These are phyloP conservation scores for Zygoascus biomembranicola DNA, from an alignment of 805 yeast genomes.

Conservation along the genomic window DNA sequence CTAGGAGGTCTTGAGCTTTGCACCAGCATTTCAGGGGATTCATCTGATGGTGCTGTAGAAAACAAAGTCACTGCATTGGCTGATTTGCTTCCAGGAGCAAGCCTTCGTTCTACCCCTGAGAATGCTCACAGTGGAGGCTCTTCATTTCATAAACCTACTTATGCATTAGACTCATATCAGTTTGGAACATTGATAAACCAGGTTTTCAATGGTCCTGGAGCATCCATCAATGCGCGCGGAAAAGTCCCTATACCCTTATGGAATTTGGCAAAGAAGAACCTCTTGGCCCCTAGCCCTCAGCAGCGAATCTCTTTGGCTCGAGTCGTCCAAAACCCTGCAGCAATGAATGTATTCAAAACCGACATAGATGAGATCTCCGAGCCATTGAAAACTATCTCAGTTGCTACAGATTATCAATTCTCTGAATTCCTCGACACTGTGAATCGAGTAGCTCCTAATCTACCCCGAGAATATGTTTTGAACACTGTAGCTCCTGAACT, in stretches of 20 bases:
- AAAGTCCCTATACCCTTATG: constrained; percentile 11
- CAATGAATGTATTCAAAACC: constrained; percentile 27
- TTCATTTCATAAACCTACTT: constrained; percentile 23
- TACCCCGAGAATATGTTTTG: constrained; percentile 48
- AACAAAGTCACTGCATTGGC: constrained; percentile 29
- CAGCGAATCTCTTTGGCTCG: constrained; percentile 10
- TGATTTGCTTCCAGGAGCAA: constrained; percentile 27
- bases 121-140: constrained; percentile 38
- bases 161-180: constrained; percentile 50
- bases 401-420: constrained; percentile 48
- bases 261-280: constrained; percentile 7
- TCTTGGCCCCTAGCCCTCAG: constrained; percentile 7
- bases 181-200: constrained; percentile 49
- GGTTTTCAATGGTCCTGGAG: constrained; percentile 31
- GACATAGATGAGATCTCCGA: constrained; percentile 45
- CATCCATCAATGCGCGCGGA: constrained; percentile 5
- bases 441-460: constrained; percentile 17
- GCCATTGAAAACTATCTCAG: constrained; percentile 47
- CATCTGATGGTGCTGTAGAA: constrained; percentile 18
- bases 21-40: constrained; percentile 28
- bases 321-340: constrained; percentile 9
- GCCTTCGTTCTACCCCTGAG: constrained; percentile 44
- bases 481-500: constrained; percentile 66
- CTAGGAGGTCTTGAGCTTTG: constrained; percentile 72
- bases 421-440: constrained; percentile 36